Evolutionary conservation across 2,329 filamentous ascomycete genomes (phyloP), one percentile per base, ranked within the genome.

Genomic region (Colletotrichum chlorophyti): DNA sequence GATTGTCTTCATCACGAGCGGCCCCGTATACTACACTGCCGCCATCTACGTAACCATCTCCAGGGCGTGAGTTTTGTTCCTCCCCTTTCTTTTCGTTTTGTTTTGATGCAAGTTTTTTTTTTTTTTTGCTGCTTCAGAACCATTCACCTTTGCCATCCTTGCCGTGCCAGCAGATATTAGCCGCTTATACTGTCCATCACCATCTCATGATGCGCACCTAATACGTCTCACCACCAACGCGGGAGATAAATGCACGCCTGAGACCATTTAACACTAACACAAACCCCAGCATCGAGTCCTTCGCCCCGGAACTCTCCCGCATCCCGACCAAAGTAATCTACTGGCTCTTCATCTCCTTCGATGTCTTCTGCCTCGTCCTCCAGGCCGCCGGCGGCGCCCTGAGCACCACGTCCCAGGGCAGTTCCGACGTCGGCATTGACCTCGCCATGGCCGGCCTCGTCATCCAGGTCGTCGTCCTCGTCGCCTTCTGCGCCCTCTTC

Each of bases 31-130:
- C 63, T 78, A 84, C 80, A 64, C 83, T 24, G 87, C 87, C 0
- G 85, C 84, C 58, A 85, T 90, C 66, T 91, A 90, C 69, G 80
- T 90, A 51, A 87, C 84, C 26, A 77, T 89, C 26, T 73, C 70
- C 62, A 74, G 74, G 61, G 65, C 72, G 73, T 76, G 41, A 63
- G 69, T 63, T 14, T 2, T 24, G 6, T 23, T 35, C n/a, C n/a
- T n/a, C n/a, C n/a, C n/a, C n/a, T 23, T 17, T 10, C 2, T 15
- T 31, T 27, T 15, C 3, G 7, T n/a, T 19, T 31, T 7, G 6
- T 32, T 15, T 34, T 32, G n/a, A n/a, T n/a, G n/a, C 37, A 14
- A 5, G 10, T 57, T 58, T 57, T 35, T 29, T 50, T 42, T 31
- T 37, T 31, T 12, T 1, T 3, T 3, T 3, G 1, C 4, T 0